Evolutionary conservation across 129 eudicot genomes (phyloP).

Genomic region (Smallanthus sonchifolius): DNA sequence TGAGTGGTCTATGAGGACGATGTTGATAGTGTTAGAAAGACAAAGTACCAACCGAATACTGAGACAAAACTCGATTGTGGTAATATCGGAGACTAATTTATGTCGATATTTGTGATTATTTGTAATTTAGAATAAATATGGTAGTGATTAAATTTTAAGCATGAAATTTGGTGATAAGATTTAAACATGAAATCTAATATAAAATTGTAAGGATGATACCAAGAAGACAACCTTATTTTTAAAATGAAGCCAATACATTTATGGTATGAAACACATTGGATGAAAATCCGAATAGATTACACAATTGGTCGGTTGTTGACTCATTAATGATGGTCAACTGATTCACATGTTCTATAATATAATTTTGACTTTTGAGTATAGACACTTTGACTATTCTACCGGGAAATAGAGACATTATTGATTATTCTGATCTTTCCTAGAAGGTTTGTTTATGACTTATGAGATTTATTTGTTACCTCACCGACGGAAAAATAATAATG

Average conservation of each 20-base stretch:
- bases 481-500: too few relatives aligned
- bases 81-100: not conserved
- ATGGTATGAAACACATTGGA: not conserved
- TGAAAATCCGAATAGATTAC: not conserved
- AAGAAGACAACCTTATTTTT: not conserved
- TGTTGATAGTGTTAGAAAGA: not conserved
- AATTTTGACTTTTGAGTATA: not conserved
- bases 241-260: not conserved
- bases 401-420: too few relatives aligned
- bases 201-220: not conserved
- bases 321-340: not conserved
- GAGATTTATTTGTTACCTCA: too few relatives aligned
- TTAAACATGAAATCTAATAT: not conserved
- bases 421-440: not conserved
- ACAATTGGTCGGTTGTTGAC: not conserved
- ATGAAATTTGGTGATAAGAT: not conserved
- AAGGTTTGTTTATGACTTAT: not conserved
- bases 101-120: not conserved
- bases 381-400: slow-evolving; percentile 8
- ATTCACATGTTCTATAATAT: not conserved
- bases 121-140: not conserved
- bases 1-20: too few relatives aligned
- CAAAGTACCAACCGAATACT: too few relatives aligned
- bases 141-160: not conserved
- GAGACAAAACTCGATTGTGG: too few relatives aligned